Conservation (phyloP, 2,329 filamentous ascomycete species). For the Sclerotinia borealis region DNA sequence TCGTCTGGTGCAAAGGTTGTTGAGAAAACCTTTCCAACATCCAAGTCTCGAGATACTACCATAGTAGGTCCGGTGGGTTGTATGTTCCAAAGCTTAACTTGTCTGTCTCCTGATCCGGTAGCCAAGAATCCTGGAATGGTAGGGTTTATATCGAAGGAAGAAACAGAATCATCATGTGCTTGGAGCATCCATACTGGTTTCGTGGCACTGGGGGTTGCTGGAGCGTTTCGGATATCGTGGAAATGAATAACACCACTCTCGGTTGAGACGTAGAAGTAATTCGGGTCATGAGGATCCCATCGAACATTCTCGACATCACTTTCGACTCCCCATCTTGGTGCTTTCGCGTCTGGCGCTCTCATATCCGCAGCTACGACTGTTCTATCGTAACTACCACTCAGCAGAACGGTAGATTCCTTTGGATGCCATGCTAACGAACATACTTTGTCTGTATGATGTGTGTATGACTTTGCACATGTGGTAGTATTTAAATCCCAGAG, state of each 20-base stretch:
- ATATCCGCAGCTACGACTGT: slow-evolving; percentile 94
- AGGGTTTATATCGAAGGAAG: slow-evolving; percentile 87
- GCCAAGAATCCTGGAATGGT: slow-evolving; percentile 87
- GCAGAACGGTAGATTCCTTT: slow-evolving; percentile 75
- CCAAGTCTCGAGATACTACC: slow-evolving; percentile 85
- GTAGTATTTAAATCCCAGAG: slow-evolving; percentile 93
- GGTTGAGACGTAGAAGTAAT: slow-evolving; percentile 93
- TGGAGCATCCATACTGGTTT: slow-evolving; percentile 93
- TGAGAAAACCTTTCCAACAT: slow-evolving; percentile 91
- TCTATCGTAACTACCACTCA: slow-evolving; percentile 92
- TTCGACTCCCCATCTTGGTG: slow-evolving; percentile 85
- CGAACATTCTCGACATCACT: slow-evolving; percentile 88
- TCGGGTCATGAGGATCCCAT: slow-evolving; percentile 89
- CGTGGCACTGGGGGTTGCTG: slow-evolving; percentile 63
- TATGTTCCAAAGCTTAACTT: slow-evolving; percentile 96
- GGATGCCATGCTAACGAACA: slow-evolving; percentile 94
- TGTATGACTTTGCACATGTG: slow-evolving; percentile 91
- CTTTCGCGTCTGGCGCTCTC: slow-evolving; percentile 79
- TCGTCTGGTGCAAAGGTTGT: slow-evolving; percentile 83
- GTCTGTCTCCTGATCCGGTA: slow-evolving; percentile 89
- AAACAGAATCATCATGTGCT: slow-evolving; percentile 88
- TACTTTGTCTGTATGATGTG: slow-evolving; percentile 94
- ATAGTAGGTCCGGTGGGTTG: slow-evolving; percentile 74
- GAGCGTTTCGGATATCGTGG: slow-evolving; percentile 76
- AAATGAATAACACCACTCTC: slow-evolving; percentile 89